Conservation (phyloP, 768 basidiomycete species). For the Hygrophorus pudorinus region DNA sequence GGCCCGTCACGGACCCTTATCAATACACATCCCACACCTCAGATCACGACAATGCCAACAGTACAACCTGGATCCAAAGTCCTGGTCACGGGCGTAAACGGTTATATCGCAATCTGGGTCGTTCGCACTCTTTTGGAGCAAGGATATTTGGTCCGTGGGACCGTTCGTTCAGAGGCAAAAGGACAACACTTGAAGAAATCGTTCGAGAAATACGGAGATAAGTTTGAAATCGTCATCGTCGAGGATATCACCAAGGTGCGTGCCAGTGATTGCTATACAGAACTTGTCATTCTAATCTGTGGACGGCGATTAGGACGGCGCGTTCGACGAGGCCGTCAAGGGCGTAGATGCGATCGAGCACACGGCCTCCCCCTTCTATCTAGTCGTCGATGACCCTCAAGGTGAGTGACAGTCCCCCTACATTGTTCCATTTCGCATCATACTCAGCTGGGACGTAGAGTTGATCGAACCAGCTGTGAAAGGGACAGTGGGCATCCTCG, state of each 20-base stretch:
- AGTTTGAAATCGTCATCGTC: constrained; percentile 57
- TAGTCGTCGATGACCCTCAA: constrained; percentile 33
- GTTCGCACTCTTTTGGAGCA: constrained; percentile 44
- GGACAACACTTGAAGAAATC: constrained; percentile 42
- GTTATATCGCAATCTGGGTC: constrained; percentile 53
- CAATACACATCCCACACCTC: too few species aligned
- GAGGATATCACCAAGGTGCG: constrained; percentile 46
- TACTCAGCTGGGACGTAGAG: constrained; percentile 24
- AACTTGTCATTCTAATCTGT: not conserved
- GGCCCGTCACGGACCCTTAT: too few species aligned
- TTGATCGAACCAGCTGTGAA: constrained; percentile 61
- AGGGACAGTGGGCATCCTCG: constrained; percentile 56
- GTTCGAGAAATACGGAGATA: constrained; percentile 44
- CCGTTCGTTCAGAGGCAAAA: constrained; percentile 56
- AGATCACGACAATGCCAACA: constrained; percentile 17
- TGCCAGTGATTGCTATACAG: not conserved
- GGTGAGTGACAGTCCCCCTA: constrained; percentile 10
- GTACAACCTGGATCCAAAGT: constrained; percentile 23
- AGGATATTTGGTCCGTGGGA: constrained; percentile 56
- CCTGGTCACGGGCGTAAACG: constrained; percentile 51
- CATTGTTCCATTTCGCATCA: not conserved
- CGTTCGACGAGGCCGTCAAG: constrained; percentile 73
- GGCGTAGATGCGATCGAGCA: constrained; percentile 67
- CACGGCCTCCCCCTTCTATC: constrained; percentile 53
- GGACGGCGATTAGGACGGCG: constrained; percentile 48